phyloP scores from a whole-genome alignment of 768 basidiomycete genomes.

The Macrolepiota fuliginosa region DNA sequence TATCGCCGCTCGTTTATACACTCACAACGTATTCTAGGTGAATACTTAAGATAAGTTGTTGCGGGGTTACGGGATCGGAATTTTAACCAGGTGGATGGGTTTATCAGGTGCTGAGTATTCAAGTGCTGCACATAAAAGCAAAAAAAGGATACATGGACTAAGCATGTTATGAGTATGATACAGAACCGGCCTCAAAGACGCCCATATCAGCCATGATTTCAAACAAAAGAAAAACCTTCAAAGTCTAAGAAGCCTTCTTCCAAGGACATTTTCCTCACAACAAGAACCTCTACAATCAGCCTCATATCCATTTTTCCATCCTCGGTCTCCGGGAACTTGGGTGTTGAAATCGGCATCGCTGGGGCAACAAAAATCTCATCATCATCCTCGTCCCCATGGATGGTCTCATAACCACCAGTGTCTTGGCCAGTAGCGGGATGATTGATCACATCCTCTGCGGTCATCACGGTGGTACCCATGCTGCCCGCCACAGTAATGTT shows the following conservation, averaged over 20 bases:
- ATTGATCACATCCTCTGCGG: background rate
- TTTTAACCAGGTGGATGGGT: too few relatives aligned
- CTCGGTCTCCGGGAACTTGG: conserved; percentile 22
- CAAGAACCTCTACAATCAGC: conserved; percentile 41
- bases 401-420: background rate
- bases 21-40: too few relatives aligned
- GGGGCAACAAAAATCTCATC: conserved; percentile 36
- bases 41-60: too few relatives aligned
- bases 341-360: background rate
- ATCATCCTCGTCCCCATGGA: conserved; percentile 36
- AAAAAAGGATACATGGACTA: too few relatives aligned
- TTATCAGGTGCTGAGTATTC: too few relatives aligned
- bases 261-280: conserved; percentile 72
- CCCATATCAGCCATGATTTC: background rate
- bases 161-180: too few relatives aligned
- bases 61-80: too few relatives aligned
- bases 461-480: too few relatives aligned
- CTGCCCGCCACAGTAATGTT: background rate
- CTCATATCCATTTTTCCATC: background rate
- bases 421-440: background rate
- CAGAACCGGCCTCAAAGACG: too few relatives aligned
- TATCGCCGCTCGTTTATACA: too few relatives aligned
- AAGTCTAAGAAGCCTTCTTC: conserved; percentile 81
- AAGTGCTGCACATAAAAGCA: too few relatives aligned
- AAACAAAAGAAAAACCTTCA: conserved; percentile 43